Base-by-base conservation (phyloP, 176 grass and related monocot genomes). In the Oryza punctata region DNA sequence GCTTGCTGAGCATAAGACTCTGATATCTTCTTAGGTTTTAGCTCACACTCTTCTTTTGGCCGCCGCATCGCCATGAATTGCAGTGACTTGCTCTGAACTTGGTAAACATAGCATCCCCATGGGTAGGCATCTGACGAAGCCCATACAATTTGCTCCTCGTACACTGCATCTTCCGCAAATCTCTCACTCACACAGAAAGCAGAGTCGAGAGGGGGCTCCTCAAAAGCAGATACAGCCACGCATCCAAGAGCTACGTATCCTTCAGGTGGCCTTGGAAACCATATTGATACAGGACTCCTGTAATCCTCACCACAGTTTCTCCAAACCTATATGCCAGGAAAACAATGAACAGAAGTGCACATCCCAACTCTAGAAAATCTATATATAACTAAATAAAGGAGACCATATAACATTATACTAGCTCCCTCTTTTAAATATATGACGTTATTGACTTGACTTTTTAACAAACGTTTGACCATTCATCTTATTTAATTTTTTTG, bases 31-130 rank as follows among this genome's bases (percentile, higher is more conserved):
- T 88, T 87, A 16, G 91, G 87, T 59, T 41, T 99, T 81, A 80
- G 89, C 1, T 85, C 71, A 32, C 76, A 80, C 49, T 94, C 65
- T 73, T 99, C 96, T 81, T 96, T 99, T 67, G 78, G 88, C 61
- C 77, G 81, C 64, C 96, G 87, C 27, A 98, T 72, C 25, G 93
- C 89, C 76, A 99, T 85, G 73, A 99, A 99, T 70, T 94, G 93
- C 63, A 94, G 66, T 19, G 96, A 92, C 64, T 52, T 47, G 67
- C 93, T 94, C 82, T 81, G 85, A 76, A 99, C 83, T 84, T 96
- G 96, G 77, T 98, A 98, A 18, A 98, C 60, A 73, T 94, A 95
- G 70, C 96, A 98, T 65, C 89, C 88, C 96, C 93, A 98, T 30
- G 96, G 96, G 47, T 93, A 98, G 66, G 91, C 82, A 82, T 95